Conservation (phyloP, 208 protist species). For the Vickermania ingenoplastis region DNA sequence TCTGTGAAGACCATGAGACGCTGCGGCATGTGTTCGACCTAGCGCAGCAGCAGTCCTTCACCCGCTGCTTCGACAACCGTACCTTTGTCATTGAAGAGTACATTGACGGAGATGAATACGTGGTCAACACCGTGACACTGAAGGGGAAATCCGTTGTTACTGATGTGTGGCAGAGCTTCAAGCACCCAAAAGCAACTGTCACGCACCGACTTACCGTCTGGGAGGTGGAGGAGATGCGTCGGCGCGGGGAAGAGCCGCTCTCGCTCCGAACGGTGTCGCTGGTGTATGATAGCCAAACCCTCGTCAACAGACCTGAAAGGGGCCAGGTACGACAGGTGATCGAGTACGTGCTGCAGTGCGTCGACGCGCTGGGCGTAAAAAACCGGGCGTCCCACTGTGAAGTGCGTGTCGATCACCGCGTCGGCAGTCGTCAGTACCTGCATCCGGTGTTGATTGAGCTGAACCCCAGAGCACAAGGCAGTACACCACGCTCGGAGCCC, state of each 20-base stretch:
- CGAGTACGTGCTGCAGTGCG: slow-evolving; percentile 60
- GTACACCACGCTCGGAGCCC: slow-evolving; percentile 48
- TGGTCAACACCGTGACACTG: slow-evolving; percentile 74
- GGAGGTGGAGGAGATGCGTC: slow-evolving; percentile 68
- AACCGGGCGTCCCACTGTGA: slow-evolving; percentile 82
- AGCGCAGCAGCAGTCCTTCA: slow-evolving; percentile 40
- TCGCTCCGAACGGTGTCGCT: slow-evolving; percentile 32
- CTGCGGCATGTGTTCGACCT: slow-evolving; percentile 36
- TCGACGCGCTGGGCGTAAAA: slow-evolving; percentile 61
- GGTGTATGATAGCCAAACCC: slow-evolving; percentile 68
- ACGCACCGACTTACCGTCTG: neutral
- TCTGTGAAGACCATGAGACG: slow-evolving; percentile 51
- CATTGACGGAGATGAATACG: slow-evolving; percentile 80
- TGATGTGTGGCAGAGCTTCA: slow-evolving; percentile 83
- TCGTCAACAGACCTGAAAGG: slow-evolving; percentile 24
- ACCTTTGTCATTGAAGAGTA: slow-evolving; percentile 69
- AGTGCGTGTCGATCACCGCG: slow-evolving; percentile 58
- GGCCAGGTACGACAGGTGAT: slow-evolving; percentile 44
- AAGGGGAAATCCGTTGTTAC: slow-evolving; percentile 66
- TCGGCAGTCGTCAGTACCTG: slow-evolving; percentile 12
- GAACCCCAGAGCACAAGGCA: slow-evolving; percentile 76
- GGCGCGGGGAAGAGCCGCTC: slow-evolving; percentile 14
- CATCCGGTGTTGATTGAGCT: slow-evolving; percentile 82
- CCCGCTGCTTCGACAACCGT: neutral
- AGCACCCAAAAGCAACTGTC: slow-evolving; percentile 8